These are phyloP conservation scores for Beauveria sp. DNA, from an alignment of 2,329 filamentous ascomycete species.

Conservation along the genomic window DNA sequence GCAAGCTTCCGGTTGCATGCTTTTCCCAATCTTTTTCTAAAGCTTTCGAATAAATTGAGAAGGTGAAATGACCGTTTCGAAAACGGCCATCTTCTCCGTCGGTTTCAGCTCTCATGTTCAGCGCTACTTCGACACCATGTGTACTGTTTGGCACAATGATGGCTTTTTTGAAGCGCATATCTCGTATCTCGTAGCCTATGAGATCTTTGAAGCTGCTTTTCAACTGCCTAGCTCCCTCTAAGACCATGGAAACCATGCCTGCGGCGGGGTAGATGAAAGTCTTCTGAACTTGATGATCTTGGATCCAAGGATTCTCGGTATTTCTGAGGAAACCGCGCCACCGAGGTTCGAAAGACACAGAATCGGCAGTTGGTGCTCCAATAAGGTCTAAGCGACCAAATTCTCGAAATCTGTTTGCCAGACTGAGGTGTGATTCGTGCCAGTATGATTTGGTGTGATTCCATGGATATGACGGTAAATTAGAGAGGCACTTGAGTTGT, in stretches of 20 bases:
- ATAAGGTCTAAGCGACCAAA: slow-evolving; percentile 44
- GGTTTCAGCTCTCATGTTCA: slow-evolving; percentile 32
- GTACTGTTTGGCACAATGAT: slow-evolving; percentile 40
- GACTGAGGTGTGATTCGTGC: slow-evolving; percentile 43
- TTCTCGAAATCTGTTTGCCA: slow-evolving; percentile 34
- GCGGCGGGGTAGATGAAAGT: slow-evolving; percentile 43
- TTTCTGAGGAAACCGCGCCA: slow-evolving; percentile 44
- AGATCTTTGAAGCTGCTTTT: slow-evolving; percentile 18
- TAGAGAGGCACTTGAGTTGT: slow-evolving; percentile 29
- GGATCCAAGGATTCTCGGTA: slow-evolving; percentile 44
- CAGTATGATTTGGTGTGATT: slow-evolving; percentile 45
- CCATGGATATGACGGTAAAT: slow-evolving; percentile 47
- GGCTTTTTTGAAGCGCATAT: slow-evolving; percentile 41
- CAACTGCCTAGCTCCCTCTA: slow-evolving; percentile 39
- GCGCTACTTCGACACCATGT: slow-evolving; percentile 42
- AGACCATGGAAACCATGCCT: slow-evolving; percentile 41
- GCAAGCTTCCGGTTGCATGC: slow-evolving; percentile 31
- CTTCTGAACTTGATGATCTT: slow-evolving; percentile 43
- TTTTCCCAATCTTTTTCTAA: slow-evolving; percentile 33
- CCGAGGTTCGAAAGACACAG: slow-evolving; percentile 35
- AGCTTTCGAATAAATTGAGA: slow-evolving; percentile 40
- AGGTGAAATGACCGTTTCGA: slow-evolving; percentile 22
- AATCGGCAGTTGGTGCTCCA: slow-evolving; percentile 37
- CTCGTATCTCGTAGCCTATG: slow-evolving; percentile 34
- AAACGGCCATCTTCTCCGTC: background rate